Base-by-base conservation (phyloP, 1,284 basidiomycete species). In the Trametes sp. region DNA sequence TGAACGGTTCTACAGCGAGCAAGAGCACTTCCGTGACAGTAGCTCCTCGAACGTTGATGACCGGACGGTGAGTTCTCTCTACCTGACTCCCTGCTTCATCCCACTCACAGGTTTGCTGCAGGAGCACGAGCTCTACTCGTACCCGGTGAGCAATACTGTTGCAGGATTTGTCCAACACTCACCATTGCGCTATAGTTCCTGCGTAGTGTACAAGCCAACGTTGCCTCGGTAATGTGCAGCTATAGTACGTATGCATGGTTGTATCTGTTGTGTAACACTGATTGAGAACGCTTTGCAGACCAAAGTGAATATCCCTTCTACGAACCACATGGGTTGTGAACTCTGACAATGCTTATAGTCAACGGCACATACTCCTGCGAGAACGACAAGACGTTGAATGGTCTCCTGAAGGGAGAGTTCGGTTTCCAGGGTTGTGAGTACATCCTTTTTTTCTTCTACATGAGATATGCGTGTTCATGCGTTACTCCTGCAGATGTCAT, bases 181-280 rank as follows among this genome's bases (percentile, higher is more conserved):
- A 55, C 64, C 44, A 54, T 10, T 21, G 68, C 64, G 0, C 29
- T 19, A 19, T 53, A 84, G 83, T 89, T 89, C 78, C 72, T 89
- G 54, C 80, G 84, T 44, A 84, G 84, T 33, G 84, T 90, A 3
- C 83, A 87, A 68, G 87, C 88, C 0, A 86, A 86, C 57, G 88
- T 89, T 4, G 87, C 87, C 5, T 78, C 84, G 3, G 81, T 91
- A 51, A 91, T 91, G 89, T 90, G 87, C 75, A 86, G 86, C 52
- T 90, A 90, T 74, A 87, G 85, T 82, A 67, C 65, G 75, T 75
- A 31, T 13, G 6, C 23, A n/a, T 33, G 14, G 7, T 19, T 23
- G 38, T 11, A n/a, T 19, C 11, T 28, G 11, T 48, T 36, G 6
- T 41, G 14, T 19, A 3, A 45, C n/a, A 45, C 41, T 56, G 2